Conservation (phyloP, 345 rosid genomes). For the Cardamine resedifolia region DNA sequence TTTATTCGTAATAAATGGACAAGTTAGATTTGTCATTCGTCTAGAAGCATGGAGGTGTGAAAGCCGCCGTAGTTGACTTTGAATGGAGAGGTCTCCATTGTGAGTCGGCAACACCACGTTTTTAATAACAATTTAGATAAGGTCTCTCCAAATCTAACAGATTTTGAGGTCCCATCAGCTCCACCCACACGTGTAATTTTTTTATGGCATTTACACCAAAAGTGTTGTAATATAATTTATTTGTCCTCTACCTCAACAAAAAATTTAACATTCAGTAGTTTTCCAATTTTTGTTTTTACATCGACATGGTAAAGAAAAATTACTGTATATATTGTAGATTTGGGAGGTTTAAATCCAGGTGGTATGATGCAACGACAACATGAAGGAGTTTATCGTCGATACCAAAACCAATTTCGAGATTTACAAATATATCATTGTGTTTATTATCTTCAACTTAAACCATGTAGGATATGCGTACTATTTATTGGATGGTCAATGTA, state of each 20-base stretch:
- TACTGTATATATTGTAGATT: too few relatives aligned
- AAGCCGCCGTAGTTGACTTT: slow-evolving; percentile 37
- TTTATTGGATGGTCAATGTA: not conserved
- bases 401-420: too few relatives aligned
- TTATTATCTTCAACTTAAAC: too few relatives aligned
- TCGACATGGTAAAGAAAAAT: too few relatives aligned
- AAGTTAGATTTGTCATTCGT: not conserved
- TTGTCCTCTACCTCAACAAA: not conserved
- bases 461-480: too few relatives aligned
- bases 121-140: not conserved
- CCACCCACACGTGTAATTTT: slow-evolving; percentile 27
- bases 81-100: not conserved
- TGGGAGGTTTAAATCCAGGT: too few relatives aligned
- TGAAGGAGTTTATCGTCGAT: too few relatives aligned
- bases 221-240: too few relatives aligned
- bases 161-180: slow-evolving; percentile 8
- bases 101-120: slow-evolving; percentile 22
- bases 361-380: too few relatives aligned
- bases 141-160: slow-evolving; percentile 1
- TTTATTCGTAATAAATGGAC: not conserved
- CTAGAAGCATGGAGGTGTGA: slow-evolving; percentile 24
- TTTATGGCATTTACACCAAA: too few relatives aligned
- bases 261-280: not conserved
- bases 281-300: not conserved
- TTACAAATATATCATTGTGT: too few relatives aligned